These are phyloP conservation scores for Ophiostoma montium DNA, from an alignment of 2,329 filamentous ascomycete species.

Conservation along the genomic window DNA sequence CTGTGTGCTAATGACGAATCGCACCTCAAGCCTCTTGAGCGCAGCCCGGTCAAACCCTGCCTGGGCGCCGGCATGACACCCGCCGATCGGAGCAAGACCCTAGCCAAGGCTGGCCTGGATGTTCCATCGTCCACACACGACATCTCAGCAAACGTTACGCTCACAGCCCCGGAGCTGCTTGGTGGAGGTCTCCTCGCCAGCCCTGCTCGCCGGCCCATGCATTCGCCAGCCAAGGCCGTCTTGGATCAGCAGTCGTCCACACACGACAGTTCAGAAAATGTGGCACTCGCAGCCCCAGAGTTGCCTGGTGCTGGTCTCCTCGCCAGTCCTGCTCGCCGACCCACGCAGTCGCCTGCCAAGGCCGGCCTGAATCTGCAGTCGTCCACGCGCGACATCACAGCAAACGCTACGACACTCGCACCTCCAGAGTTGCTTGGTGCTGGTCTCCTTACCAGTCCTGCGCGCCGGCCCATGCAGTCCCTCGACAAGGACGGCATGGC, in stretches of 20 bases:
- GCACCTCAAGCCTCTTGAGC: slow-evolving; percentile 37
- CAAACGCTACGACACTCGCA: too few species aligned
- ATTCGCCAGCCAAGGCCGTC: slow-evolving; percentile 40
- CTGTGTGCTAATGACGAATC: slow-evolving; percentile 37
- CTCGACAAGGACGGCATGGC: slow-evolving; percentile 28
- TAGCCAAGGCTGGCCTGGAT: slow-evolving; percentile 5
- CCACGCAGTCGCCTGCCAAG: slow-evolving; percentile 13
- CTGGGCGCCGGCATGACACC: slow-evolving; percentile 19
- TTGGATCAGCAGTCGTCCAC: too few species aligned
- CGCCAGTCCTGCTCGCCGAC: too few species aligned
- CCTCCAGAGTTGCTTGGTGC: too few species aligned
- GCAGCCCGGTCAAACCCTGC: slow-evolving; percentile 39
- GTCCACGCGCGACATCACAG: too few species aligned
- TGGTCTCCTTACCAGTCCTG: too few species aligned
- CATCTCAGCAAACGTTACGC: slow-evolving; percentile 15
- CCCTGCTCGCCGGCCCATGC: slow-evolving; percentile 41
- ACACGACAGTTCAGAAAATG: too few species aligned
- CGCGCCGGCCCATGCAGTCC: too few species aligned
- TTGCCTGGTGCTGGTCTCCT: too few species aligned
- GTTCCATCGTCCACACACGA: slow-evolving; percentile 3
- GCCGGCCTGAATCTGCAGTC: slow-evolving; percentile 13
- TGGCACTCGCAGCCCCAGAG: too few species aligned
- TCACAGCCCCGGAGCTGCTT: slow-evolving; percentile 20
- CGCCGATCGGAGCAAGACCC: slow-evolving; percentile 2
- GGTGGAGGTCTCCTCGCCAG: slow-evolving; percentile 31